Evolutionary conservation across 257 asterid genomes (phyloP), one percentile per base, ranked within the genome.

Genomic region (Plantago ovata): DNA sequence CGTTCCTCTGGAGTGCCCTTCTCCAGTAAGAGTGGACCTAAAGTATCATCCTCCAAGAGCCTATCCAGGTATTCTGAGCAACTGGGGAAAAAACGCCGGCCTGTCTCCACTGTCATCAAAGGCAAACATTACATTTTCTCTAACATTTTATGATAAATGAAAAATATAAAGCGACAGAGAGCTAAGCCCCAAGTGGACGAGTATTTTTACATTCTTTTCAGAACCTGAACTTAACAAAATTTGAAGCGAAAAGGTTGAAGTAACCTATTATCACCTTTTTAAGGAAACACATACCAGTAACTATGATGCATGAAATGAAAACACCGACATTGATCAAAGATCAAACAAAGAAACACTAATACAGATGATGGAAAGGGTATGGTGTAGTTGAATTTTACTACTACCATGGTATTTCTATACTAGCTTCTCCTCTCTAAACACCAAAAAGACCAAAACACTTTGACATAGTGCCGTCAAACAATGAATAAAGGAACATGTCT

Each of bases 61-160:
- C 58, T 81, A 65, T 91, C 98, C 41, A 91, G 70, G 54, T 87
- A 81, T 63, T 76, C 86, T 0, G 96, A 83, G 82, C 94, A 91
- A 56, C 79, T 83, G 5, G 98, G 97, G 79, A 87, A 87, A 59
- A 75, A 86, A 10, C 88, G 84, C 41, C 78, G 75, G 3, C 88
- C 95, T 0, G 86, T 81, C 22, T 78, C 89, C 77, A 77, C 95
- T 86, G 83, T 53, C 67, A 56, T 46, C 13, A 32, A 16, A 23
- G 6, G 14, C 24, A 57, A 47, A 56, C 13, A 56, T 22, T 42
- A 10, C 1, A 32, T 22, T 55, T n/a, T n/a, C n/a, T n/a, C n/a
- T n/a, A n/a, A n/a, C 46, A 70, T 47, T 47, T 15, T 0, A n/a
- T 46, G 19, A 13, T n/a, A 46, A n/a, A 28, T 3, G 7, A 28